A percentile compares a stretch with the other conserved stretches of the same genome.
phyloP scores from a whole-genome alignment of 164 flowering plant species.

The Santalum album region DNA sequence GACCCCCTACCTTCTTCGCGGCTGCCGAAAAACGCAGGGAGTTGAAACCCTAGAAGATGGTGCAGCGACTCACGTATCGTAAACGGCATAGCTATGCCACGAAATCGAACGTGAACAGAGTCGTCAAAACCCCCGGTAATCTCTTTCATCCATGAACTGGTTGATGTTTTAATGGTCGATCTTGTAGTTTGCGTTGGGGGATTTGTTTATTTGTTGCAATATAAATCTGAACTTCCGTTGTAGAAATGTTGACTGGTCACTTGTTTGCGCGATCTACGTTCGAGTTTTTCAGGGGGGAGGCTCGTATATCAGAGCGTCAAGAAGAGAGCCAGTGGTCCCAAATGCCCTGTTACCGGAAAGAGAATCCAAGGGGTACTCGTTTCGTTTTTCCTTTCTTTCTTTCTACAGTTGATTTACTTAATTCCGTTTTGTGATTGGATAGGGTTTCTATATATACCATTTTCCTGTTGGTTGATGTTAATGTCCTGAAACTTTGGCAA shows the following conservation, averaged over 20 bases:
- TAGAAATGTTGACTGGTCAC: background rate
- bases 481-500: no score
- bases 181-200: background rate
- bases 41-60: slow-evolving; percentile 8
- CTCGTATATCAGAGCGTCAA: slow-evolving; percentile 42
- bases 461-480: no score
- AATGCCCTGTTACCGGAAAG: slow-evolving; percentile 50
- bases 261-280: background rate
- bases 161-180: slow-evolving; percentile 6
- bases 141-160: background rate
- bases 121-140: slow-evolving; percentile 22
- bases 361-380: slow-evolving; percentile 39
- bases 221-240: background rate
- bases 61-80: slow-evolving; percentile 19
- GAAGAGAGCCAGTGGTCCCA: slow-evolving; percentile 49
- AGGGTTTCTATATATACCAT: no score
- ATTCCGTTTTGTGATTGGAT: no score
- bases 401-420: no score
- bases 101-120: slow-evolving; percentile 15
- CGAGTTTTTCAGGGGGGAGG: slow-evolving; percentile 29
- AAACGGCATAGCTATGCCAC: slow-evolving; percentile 22
- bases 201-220: background rate
- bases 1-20: background rate
- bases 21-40: background rate
- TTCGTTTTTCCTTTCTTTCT: no score